Conservation (phyloP, 2,329 filamentous ascomycete species). For the Knufia petricola region DNA sequence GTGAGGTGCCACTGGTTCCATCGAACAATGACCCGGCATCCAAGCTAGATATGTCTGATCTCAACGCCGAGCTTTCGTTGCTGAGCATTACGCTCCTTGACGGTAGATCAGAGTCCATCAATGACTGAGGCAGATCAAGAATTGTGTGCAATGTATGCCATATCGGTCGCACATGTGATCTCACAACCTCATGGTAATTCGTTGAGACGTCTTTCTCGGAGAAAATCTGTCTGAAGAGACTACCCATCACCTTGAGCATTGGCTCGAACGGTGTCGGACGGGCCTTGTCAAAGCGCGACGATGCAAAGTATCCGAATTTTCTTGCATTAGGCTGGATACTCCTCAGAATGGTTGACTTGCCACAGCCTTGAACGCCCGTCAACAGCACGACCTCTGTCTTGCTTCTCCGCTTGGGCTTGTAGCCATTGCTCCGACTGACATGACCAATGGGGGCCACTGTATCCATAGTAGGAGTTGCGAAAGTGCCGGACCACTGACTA, state of each 20-base stretch:
- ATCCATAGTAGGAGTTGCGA: conserved; percentile 27
- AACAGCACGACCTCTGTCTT: conserved; percentile 54
- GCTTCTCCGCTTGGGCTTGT: conserved; percentile 41
- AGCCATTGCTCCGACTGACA: conserved; percentile 33
- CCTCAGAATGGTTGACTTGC: conserved; percentile 52
- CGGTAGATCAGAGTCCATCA: conserved; percentile 32
- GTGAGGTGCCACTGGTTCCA: conserved; percentile 1
- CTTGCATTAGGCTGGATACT: conserved; percentile 49
- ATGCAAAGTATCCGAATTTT: conserved; percentile 50
- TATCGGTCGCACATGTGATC: conserved; percentile 46
- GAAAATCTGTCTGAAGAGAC: conserved; percentile 55
- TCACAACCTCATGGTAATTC: conserved; percentile 50
- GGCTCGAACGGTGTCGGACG: conserved; percentile 53
- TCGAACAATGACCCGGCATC: conserved; percentile 8
- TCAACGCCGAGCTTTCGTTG: conserved; percentile 8
- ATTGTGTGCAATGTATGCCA: conserved; percentile 49
- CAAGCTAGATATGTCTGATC: conserved; percentile 17
- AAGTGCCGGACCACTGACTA: conserved; percentile 26
- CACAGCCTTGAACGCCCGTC: conserved; percentile 47
- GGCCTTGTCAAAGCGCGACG: conserved; percentile 51
- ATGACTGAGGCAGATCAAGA: conserved; percentile 60
- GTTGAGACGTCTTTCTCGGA: conserved; percentile 54
- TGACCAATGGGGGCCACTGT: conserved; percentile 23
- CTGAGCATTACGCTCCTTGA: conserved; percentile 26
- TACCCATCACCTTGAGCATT: conserved; percentile 50